These are phyloP conservation scores for Entelexis paramagnoliae DNA, from an alignment of 1,139 yeast species.

Conservation along the genomic window DNA sequence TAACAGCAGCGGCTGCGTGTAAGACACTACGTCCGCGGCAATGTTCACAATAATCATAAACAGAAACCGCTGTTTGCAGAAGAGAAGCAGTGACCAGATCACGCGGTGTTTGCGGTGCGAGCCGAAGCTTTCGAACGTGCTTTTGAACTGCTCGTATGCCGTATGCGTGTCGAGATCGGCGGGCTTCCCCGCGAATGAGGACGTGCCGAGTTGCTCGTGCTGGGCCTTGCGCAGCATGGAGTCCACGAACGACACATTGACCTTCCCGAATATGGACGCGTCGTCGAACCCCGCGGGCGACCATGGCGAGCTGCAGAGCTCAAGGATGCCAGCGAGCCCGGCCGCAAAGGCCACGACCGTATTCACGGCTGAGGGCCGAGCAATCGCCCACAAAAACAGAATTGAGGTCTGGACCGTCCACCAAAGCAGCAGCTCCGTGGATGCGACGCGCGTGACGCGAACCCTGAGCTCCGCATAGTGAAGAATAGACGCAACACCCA, in stretches of 20 bases:
- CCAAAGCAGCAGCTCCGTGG: conserved; percentile 5
- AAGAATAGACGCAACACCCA: not conserved
- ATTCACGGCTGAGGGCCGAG: not conserved
- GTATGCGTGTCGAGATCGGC: not conserved
- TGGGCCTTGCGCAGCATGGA: conserved; percentile 10
- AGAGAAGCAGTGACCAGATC: conserved; percentile 1
- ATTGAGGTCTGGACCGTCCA: not conserved
- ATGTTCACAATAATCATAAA: conserved; percentile 6
- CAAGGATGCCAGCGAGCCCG: not conserved
- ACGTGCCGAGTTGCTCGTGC: not conserved
- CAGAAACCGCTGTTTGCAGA: conserved; percentile 6
- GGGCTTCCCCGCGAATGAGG: conserved; percentile 11
- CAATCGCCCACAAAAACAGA: not conserved
- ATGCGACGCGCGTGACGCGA: not conserved
- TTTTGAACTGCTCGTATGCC: not conserved
- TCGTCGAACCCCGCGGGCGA: conserved; percentile 11
- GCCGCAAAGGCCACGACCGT: not conserved
- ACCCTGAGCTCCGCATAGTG: conserved; percentile 2
- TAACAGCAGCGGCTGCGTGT: conserved; percentile 16
- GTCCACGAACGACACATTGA: conserved; percentile 11
- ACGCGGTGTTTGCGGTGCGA: not conserved
- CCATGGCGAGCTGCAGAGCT: conserved; percentile 10
- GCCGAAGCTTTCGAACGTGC: not conserved
- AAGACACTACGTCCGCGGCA: conserved; percentile 13
- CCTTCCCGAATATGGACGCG: conserved; percentile 17